phyloP scores from a whole-genome alignment of 78 protist species.

The Dictyostelium intermedium region DNA sequence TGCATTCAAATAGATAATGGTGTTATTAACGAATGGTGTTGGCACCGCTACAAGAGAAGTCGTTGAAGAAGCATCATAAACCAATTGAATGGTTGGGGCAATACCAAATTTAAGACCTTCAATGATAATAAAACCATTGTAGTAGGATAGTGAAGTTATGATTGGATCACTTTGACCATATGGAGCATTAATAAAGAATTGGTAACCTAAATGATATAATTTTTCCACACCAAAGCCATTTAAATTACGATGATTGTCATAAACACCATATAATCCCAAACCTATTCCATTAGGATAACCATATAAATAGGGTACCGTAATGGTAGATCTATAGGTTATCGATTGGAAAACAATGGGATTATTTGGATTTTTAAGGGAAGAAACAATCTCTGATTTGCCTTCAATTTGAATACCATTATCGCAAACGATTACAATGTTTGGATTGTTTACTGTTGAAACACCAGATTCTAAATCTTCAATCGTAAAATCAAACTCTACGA shows the following conservation, averaged over 20 bases:
- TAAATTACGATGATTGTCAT: not conserved
- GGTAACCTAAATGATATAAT: not conserved
- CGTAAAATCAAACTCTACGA: not conserved
- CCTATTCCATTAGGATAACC: not conserved
- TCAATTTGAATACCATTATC: not conserved
- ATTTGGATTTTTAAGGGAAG: not conserved
- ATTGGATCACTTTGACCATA: not conserved
- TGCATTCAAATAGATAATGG: not conserved
- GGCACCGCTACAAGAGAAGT: not conserved
- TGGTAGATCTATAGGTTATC: not conserved
- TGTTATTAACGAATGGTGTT: not conserved
- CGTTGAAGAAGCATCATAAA: not conserved
- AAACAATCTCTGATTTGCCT: not conserved
- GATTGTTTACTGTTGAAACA: not conserved
- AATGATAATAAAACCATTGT: not conserved
- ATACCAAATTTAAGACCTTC: not conserved
- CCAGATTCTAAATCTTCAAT: not conserved
- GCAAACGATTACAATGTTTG: not conserved
- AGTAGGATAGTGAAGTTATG: not conserved
- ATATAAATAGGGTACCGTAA: not conserved
- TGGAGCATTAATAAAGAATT: not conserved
- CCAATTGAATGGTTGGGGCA: not conserved
- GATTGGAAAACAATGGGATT: not conserved
- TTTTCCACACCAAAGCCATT: not conserved
- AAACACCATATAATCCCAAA: not conserved